phyloP scores from a whole-genome alignment of 2,329 filamentous ascomycete species.

The Lithohypha guttulata region DNA sequence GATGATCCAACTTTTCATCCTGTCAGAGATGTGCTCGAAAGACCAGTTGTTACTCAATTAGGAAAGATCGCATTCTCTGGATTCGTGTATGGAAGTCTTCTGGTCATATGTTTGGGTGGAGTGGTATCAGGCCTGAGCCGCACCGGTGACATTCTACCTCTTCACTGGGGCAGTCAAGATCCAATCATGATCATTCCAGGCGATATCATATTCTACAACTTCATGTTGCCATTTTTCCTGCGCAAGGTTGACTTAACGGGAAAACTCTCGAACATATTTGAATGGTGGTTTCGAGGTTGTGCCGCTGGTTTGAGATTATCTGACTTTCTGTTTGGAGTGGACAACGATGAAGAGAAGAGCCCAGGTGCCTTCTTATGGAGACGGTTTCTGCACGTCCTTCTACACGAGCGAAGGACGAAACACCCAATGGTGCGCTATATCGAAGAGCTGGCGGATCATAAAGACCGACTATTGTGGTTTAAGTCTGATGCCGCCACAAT shows the following conservation, averaged over 20 bases:
- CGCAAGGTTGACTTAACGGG: constrained; percentile 77
- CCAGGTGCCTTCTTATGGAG: constrained; percentile 26
- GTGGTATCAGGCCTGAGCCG: constrained; percentile 60
- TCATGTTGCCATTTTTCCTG: constrained; percentile 79
- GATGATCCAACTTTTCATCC: constrained; percentile 98
- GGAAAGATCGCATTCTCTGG: constrained; percentile 95
- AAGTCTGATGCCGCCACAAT: neutral
- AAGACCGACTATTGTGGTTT: constrained; percentile 5
- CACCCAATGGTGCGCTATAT: constrained; percentile 1
- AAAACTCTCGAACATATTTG: constrained; percentile 72
- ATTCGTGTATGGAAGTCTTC: constrained; percentile 84
- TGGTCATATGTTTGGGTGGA: constrained; percentile 85
- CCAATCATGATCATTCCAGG: constrained; percentile 90
- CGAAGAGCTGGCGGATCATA: constrained; percentile 2
- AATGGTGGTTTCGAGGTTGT: constrained; percentile 91
- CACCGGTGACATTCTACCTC: constrained; percentile 63
- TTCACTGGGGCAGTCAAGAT: constrained; percentile 87
- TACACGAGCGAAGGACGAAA: neutral
- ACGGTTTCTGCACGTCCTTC: neutral
- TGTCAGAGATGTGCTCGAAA: constrained; percentile 88
- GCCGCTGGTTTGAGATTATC: constrained; percentile 70
- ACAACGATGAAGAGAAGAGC: constrained; percentile 69
- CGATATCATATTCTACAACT: constrained; percentile 93
- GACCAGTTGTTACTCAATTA: constrained; percentile 82
- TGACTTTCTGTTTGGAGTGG: constrained; percentile 85